Conservation (phyloP, 1,139 yeast genomes). For the Suhomyces coccinellae region DNA sequence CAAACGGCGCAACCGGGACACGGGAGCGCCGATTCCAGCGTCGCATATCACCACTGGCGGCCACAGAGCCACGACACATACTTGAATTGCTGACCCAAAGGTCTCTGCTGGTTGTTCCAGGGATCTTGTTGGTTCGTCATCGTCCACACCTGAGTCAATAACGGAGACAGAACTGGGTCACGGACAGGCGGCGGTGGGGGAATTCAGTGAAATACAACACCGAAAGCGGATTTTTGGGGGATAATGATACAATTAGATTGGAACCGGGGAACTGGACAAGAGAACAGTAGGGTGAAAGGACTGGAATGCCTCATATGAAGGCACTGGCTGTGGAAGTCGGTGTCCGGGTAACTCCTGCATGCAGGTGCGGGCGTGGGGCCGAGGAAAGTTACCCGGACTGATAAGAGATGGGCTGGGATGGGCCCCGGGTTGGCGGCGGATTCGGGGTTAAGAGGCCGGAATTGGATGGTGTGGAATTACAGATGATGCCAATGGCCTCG, state of each 20-base stretch:
- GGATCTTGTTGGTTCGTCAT: constrained; percentile 50
- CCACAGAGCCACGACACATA: constrained; percentile 26
- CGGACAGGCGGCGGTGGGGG: not conserved
- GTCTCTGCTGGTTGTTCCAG: constrained; percentile 48
- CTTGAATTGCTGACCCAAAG: constrained; percentile 49
- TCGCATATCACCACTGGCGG: no score
- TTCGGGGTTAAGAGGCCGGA: not conserved
- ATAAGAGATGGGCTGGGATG: not conserved
- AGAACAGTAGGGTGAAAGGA: constrained; percentile 1
- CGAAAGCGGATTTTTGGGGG: not conserved
- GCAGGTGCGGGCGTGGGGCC: constrained; percentile 5
- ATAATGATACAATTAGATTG: constrained; percentile 6
- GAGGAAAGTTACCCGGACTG: constrained; percentile 9
- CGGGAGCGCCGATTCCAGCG: not conserved
- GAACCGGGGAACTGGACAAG: not conserved
- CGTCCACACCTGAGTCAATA: constrained; percentile 2
- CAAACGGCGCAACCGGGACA: not conserved
- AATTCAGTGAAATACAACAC: not conserved
- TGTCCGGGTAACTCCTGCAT: constrained; percentile 13
- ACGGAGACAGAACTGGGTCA: constrained; percentile 1
- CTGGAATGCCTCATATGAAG: constrained; percentile 2
- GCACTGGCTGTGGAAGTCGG: constrained; percentile 8
- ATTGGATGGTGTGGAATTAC: not conserved
- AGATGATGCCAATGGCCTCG: not conserved
- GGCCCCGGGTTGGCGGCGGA: not conserved